phyloP scores from a whole-genome alignment of 129 eudicot genomes.

The Lonicera japonica region DNA sequence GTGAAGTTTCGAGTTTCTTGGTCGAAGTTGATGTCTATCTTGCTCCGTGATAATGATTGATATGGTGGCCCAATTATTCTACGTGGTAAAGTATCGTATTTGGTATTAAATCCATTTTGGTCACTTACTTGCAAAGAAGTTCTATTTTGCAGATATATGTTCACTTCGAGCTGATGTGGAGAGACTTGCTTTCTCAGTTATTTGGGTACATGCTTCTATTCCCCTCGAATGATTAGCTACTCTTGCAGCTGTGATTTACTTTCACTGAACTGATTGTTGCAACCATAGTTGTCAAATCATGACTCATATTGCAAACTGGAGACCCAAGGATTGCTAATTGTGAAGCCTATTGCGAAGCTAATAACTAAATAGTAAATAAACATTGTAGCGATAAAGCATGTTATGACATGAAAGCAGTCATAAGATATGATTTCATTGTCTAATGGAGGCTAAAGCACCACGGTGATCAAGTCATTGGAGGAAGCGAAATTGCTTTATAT shows the following conservation, averaged over 20 bases:
- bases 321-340: too few species aligned
- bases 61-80: background rate
- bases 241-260: background rate
- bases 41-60: background rate
- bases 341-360: too few species aligned
- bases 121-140: conserved; percentile 7
- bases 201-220: conserved; percentile 59
- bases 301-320: too few species aligned
- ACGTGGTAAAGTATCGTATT: background rate
- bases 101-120: background rate
- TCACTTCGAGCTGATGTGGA: conserved; percentile 93
- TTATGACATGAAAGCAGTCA: too few species aligned
- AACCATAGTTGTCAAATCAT: background rate
- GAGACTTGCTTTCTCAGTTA: conserved; percentile 93
- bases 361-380: too few species aligned
- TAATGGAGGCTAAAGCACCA: too few species aligned
- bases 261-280: background rate
- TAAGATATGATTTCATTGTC: too few species aligned
- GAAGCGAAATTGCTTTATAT: too few species aligned
- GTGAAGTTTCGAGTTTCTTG: conserved; percentile 23
- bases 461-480: too few species aligned
- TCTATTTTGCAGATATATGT: conserved; percentile 72
- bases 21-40: background rate
- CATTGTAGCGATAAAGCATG: too few species aligned
- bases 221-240: background rate